These are phyloP conservation scores for Phaseolus lunatus DNA, from an alignment of 306 rosid species.

Conservation along the genomic window DNA sequence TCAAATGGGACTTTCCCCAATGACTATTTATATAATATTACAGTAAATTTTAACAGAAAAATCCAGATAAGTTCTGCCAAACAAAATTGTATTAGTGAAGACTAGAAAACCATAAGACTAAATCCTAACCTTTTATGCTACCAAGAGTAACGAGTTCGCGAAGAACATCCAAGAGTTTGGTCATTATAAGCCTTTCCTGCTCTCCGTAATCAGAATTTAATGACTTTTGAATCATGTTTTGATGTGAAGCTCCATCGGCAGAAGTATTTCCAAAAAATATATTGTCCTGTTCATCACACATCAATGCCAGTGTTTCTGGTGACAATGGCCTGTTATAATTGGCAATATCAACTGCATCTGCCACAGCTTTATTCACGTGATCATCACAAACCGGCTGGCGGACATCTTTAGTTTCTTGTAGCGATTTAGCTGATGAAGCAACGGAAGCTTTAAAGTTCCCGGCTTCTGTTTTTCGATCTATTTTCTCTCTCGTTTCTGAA, in stretches of 20 bases:
- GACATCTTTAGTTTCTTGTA: slow-evolving; percentile 49
- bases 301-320: slow-evolving; percentile 75
- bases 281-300: slow-evolving; percentile 78
- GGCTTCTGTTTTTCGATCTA: slow-evolving; percentile 34
- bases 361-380: slow-evolving; percentile 46
- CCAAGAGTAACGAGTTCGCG: slow-evolving; percentile 63
- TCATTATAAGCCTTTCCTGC: slow-evolving; percentile 72
- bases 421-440: slow-evolving; percentile 51
- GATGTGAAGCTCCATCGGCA: slow-evolving; percentile 47
- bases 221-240: slow-evolving; percentile 50
- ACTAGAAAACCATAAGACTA: slow-evolving; percentile 19
- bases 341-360: slow-evolving; percentile 52
- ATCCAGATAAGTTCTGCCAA: slow-evolving; percentile 20
- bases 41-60: slow-evolving; percentile 18
- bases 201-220: slow-evolving; percentile 56
- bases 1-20: slow-evolving; percentile 26
- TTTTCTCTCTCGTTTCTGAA: slow-evolving; percentile 50
- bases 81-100: slow-evolving; percentile 8
- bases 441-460: slow-evolving; percentile 42
- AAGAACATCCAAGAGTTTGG: slow-evolving; percentile 68
- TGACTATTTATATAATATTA: slow-evolving; percentile 31
- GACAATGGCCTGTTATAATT: slow-evolving; percentile 60
- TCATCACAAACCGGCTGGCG: slow-evolving; percentile 43
- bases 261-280: slow-evolving; percentile 54
- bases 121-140: slow-evolving; percentile 65